A percentile compares a stretch with the other conserved stretches of the same genome.
Conservation (phyloP, 148 eudicot species). For the Polygonum maritimum region DNA sequence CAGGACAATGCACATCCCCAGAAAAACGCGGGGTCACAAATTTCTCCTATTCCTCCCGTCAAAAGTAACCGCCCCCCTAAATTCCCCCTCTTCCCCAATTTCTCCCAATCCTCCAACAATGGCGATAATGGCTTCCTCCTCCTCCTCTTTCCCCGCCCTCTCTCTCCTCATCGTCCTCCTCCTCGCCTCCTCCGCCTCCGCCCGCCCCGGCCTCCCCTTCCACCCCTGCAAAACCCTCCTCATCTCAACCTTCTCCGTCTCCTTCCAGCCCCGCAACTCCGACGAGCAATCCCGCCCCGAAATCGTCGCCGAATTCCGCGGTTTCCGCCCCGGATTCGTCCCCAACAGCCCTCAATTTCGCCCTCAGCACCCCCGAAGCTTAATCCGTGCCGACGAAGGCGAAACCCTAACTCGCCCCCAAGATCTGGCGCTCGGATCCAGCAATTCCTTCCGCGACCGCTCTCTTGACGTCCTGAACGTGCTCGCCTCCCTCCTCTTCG, state of each 20-base stretch:
- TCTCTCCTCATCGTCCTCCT: conserved; percentile 17
- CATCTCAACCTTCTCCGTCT: conserved; percentile 37
- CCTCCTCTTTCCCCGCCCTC: background rate
- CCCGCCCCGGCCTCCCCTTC: conserved; percentile 45
- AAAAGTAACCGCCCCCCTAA: background rate
- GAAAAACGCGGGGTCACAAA: background rate
- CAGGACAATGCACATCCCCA: background rate
- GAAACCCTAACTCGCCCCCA: conserved; percentile 15
- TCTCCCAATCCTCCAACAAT: conserved; percentile 1
- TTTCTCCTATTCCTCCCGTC: background rate
- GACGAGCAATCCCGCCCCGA: conserved; percentile 20
- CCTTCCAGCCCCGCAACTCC: conserved; percentile 12
- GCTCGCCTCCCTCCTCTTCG: conserved; percentile 60
- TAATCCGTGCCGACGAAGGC: background rate
- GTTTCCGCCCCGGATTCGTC: conserved; percentile 13
- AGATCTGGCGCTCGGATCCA: conserved; percentile 16
- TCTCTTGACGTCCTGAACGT: conserved; percentile 60
- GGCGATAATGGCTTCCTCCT: conserved; percentile 3
- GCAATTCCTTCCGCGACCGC: conserved; percentile 36
- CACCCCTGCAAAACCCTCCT: conserved; percentile 48
- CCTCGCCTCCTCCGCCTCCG: conserved; percentile 18
- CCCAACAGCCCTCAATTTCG: conserved; percentile 8
- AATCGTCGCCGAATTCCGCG: conserved; percentile 28
- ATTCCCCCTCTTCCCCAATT: background rate
- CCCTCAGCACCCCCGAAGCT: background rate